These are phyloP conservation scores for Alternaria gaisen DNA, from an alignment of 2,329 filamentous ascomycete genomes.

Conservation along the genomic window DNA sequence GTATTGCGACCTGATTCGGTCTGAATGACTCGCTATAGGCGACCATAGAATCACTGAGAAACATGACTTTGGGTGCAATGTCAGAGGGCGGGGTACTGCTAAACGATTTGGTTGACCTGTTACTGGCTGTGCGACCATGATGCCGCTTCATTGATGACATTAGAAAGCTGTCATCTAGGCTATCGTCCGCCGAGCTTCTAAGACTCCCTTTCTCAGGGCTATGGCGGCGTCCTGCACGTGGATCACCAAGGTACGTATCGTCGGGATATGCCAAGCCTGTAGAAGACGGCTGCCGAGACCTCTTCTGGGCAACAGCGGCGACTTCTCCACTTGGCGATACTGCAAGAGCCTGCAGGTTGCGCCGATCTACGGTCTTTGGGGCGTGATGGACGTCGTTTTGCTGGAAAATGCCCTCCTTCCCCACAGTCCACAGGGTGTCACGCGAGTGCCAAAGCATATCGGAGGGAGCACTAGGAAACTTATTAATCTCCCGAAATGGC, in stretches of 20 bases:
- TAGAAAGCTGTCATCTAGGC: slow-evolving; percentile 65
- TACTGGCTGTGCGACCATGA: slow-evolving; percentile 57
- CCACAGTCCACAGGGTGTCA: slow-evolving; percentile 71
- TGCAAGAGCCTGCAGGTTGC: slow-evolving; percentile 64
- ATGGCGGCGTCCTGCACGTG: slow-evolving; percentile 54
- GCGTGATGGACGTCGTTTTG: slow-evolving; percentile 70
- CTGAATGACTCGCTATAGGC: slow-evolving; percentile 51
- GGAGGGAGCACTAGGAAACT: slow-evolving; percentile 63
- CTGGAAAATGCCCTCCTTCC: slow-evolving; percentile 67
- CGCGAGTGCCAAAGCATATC: slow-evolving; percentile 72
- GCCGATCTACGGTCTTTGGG: slow-evolving; percentile 65
- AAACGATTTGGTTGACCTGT: slow-evolving; percentile 61
- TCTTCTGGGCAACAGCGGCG: slow-evolving; percentile 63
- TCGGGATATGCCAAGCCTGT: slow-evolving; percentile 53
- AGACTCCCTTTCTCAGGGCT: slow-evolving; percentile 58
- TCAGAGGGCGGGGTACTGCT: slow-evolving; percentile 63
- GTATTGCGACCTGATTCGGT: slow-evolving; percentile 59
- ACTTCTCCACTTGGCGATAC: slow-evolving; percentile 67
- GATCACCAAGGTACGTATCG: slow-evolving; percentile 51
- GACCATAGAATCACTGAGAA: slow-evolving; percentile 61
- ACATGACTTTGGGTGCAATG: slow-evolving; percentile 57
- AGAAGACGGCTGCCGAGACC: slow-evolving; percentile 54
- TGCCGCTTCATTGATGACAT: slow-evolving; percentile 58
- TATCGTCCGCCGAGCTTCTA: slow-evolving; percentile 65
- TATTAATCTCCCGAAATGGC: slow-evolving; percentile 69